phyloP scores from a whole-genome alignment of 2,329 filamentous ascomycete genomes.

The Didymella segeticola region DNA sequence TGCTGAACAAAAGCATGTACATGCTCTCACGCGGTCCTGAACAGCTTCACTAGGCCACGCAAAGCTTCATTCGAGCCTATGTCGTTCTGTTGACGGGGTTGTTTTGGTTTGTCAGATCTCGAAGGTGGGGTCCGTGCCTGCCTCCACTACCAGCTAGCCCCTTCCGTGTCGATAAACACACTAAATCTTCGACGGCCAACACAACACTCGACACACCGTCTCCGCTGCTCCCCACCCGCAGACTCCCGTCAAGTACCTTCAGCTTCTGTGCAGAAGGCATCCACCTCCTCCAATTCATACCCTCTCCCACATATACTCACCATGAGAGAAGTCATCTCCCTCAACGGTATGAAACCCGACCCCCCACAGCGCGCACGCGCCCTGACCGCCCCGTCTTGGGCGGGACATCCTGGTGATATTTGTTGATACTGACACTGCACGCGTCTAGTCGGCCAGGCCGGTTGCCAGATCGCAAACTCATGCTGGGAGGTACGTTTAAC shows the following conservation, averaged over 20 bases:
- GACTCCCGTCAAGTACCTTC: slow-evolving; percentile 22
- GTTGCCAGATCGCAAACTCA: slow-evolving; percentile 99
- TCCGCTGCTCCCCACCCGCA: slow-evolving; percentile 29
- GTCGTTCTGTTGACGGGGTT: slow-evolving; percentile 8
- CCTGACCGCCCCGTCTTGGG: slow-evolving; percentile 47
- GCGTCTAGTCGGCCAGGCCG: slow-evolving; percentile 93
- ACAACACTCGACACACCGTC: slow-evolving; percentile 34
- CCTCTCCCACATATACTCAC: slow-evolving; percentile 54
- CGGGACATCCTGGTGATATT: slow-evolving; percentile 29
- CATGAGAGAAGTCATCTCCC: slow-evolving; percentile 99
- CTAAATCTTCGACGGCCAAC: slow-evolving; percentile 18
- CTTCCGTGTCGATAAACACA: slow-evolving; percentile 20
- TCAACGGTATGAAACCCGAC: slow-evolving; percentile 86
- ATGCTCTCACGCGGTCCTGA: slow-evolving; percentile 25
- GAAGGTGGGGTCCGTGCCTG: slow-evolving; percentile 7
- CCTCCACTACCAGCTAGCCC: slow-evolving; percentile 18
- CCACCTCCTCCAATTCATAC: slow-evolving; percentile 38
- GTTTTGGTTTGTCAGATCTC: slow-evolving; percentile 13
- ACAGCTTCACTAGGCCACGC: slow-evolving; percentile 18
- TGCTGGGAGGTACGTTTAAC: slow-evolving; percentile 94
- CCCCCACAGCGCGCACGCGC: slow-evolving; percentile 39
- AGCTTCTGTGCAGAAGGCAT: slow-evolving; percentile 17
- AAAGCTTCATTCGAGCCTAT: slow-evolving; percentile 7
- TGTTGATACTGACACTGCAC: slow-evolving; percentile 60
- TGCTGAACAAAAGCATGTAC: background rate